Conservation (phyloP, 2,329 filamentous ascomycete species). For the Ceratocystis diversiconidia region DNA sequence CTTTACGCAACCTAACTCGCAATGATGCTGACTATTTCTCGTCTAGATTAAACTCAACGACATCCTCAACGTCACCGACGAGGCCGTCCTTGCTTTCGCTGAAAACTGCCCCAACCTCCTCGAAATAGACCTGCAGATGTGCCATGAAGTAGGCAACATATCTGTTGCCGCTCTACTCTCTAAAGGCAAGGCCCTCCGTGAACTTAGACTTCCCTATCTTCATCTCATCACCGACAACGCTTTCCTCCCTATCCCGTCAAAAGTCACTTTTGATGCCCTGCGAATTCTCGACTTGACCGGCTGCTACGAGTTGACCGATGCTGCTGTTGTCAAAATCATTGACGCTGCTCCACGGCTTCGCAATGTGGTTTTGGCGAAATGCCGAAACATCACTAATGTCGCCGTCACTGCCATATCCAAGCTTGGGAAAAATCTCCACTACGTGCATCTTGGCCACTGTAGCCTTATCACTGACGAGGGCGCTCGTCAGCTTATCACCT, state of each 20-base stretch:
- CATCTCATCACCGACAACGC: constrained; percentile 73
- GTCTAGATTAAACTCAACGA: constrained; percentile 81
- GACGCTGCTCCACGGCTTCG: constrained; percentile 72
- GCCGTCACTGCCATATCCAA: constrained; percentile 77
- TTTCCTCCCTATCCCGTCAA: constrained; percentile 61
- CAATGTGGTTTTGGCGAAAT: constrained; percentile 90
- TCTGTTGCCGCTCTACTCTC: constrained; percentile 70
- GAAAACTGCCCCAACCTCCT: constrained; percentile 81
- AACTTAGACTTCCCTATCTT: constrained; percentile 77
- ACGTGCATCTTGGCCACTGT: constrained; percentile 91
- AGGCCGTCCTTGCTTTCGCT: constrained; percentile 72
- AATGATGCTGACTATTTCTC: constrained; percentile 50
- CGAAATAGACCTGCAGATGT: constrained; percentile 89
- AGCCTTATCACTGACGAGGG: constrained; percentile 78
- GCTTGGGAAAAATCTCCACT: constrained; percentile 90
- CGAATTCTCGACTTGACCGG: constrained; percentile 89
- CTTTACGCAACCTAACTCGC: neutral
- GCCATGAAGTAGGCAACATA: constrained; percentile 63
- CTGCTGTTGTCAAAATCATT: constrained; percentile 78
- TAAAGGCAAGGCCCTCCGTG: constrained; percentile 69
- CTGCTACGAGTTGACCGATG: constrained; percentile 70
- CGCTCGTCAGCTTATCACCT: constrained; percentile 67
- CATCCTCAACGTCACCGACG: constrained; percentile 70
- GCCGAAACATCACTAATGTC: constrained; percentile 77
- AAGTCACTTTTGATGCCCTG: constrained; percentile 65